Conservation (phyloP, 176 grass and related monocot species). For the Triticum aestivum region IWGSC_CS_RefSeq_v2.1 NC_057811.1:85357283-85357782, state of each 20-base stretch:
- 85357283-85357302: not conserved
- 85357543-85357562: not conserved
- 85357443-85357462: conserved; percentile 22
- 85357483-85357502: conserved; percentile 34
- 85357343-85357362: not conserved
- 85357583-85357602: not conserved
- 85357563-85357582: not conserved
- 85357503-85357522: not conserved
- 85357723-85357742: not conserved
- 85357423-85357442: conserved; percentile 22
- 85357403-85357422: conserved; percentile 37
- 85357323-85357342: not conserved
- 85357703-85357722: conserved; percentile 19
- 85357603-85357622: not conserved
- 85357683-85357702: conserved; percentile 32
- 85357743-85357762: not conserved
- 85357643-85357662: conserved; percentile 25
- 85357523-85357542: conserved; percentile 20
- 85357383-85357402: conserved; percentile 17
- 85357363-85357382: not conserved
- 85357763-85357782: conserved; percentile 38
- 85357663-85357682: conserved; percentile 22
- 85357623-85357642: conserved; percentile 16
- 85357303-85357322: not conserved
- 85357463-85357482: conserved; percentile 21